Conservation (phyloP, 495 filamentous ascomycete species). For the Aspergillus nanangensis region DNA sequence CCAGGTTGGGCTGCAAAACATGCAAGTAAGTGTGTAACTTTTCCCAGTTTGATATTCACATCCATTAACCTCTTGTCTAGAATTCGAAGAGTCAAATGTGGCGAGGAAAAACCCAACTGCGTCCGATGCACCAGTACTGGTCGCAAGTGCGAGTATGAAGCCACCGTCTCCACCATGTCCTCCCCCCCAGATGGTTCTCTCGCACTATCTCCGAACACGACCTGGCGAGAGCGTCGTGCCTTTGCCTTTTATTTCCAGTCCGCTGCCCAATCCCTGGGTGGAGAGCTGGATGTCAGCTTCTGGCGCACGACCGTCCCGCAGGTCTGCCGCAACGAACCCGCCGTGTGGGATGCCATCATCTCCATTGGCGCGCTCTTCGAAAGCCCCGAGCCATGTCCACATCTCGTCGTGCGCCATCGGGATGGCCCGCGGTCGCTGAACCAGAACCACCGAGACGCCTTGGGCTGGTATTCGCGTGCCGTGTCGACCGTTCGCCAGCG, state of each 20-base stretch:
- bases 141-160: slow-evolving; percentile 42
- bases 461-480: slow-evolving; percentile 39
- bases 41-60: background rate
- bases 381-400: slow-evolving; percentile 16
- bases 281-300: slow-evolving; percentile 48
- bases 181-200: slow-evolving; percentile 11
- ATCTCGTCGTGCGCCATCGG: slow-evolving; percentile 6
- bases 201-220: slow-evolving; percentile 21
- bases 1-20: slow-evolving; percentile 35
- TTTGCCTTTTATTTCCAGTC: slow-evolving; percentile 38
- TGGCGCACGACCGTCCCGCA: slow-evolving; percentile 54
- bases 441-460: slow-evolving; percentile 37
- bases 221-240: slow-evolving; percentile 34
- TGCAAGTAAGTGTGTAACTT: slow-evolving; percentile 40
- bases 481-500: slow-evolving; percentile 46
- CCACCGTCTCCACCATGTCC: slow-evolving; percentile 5
- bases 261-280: slow-evolving; percentile 29
- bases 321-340: slow-evolving; percentile 51
- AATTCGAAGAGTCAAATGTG: slow-evolving; percentile 54
- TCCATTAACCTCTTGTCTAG: slow-evolving; percentile 9
- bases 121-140: slow-evolving; percentile 45
- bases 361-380: slow-evolving; percentile 52
- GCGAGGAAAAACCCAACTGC: slow-evolving; percentile 48
- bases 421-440: slow-evolving; percentile 23
- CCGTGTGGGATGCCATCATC: slow-evolving; percentile 55